Evolutionary conservation across 2,329 filamentous ascomycete genomes (phyloP).

Genomic region (Cordyceps cateniannulata): DNA sequence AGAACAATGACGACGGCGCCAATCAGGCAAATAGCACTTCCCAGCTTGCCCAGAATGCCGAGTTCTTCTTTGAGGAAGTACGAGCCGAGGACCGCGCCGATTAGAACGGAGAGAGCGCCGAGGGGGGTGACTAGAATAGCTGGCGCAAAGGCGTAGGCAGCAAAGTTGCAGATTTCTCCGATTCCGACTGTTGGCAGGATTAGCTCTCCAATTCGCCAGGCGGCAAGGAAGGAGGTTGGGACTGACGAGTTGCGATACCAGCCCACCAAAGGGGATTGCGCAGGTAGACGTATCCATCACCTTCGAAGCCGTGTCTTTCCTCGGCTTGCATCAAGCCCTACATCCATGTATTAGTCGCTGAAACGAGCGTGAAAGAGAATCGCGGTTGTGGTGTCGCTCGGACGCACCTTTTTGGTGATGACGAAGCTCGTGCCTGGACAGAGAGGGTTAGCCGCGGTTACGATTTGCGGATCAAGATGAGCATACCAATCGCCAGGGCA

Average conservation of each 20-base stretch:
- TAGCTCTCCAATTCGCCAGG: slow-evolving; percentile 14
- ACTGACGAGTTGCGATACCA: slow-evolving; percentile 79
- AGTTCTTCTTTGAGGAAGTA: slow-evolving; percentile 90
- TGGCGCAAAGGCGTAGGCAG: slow-evolving; percentile 94
- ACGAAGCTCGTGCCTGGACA: slow-evolving; percentile 84
- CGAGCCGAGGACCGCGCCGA: slow-evolving; percentile 88
- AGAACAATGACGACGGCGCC: slow-evolving; percentile 96
- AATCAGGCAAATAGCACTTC: slow-evolving; percentile 92
- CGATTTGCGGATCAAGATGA: not conserved
- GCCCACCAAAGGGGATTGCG: slow-evolving; percentile 97
- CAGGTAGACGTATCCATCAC: slow-evolving; percentile 90
- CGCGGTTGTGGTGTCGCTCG: not conserved
- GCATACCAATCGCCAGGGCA: slow-evolving; percentile 11
- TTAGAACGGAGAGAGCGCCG: slow-evolving; percentile 87
- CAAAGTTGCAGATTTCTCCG: slow-evolving; percentile 95
- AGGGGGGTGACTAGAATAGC: slow-evolving; percentile 97
- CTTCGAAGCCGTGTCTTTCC: slow-evolving; percentile 90
- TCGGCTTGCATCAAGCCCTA: slow-evolving; percentile 87
- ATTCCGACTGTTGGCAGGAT: slow-evolving; percentile 61
- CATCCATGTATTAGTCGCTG: not conserved
- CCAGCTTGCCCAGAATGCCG: slow-evolving; percentile 85
- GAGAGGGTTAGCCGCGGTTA: slow-evolving; percentile 10
- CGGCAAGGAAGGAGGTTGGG: not conserved
- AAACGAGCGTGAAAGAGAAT: not conserved
- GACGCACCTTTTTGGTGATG: slow-evolving; percentile 88